Evolutionary conservation across 2,329 filamentous ascomycete genomes (phyloP).

Genomic region (Onygena corvina): DNA sequence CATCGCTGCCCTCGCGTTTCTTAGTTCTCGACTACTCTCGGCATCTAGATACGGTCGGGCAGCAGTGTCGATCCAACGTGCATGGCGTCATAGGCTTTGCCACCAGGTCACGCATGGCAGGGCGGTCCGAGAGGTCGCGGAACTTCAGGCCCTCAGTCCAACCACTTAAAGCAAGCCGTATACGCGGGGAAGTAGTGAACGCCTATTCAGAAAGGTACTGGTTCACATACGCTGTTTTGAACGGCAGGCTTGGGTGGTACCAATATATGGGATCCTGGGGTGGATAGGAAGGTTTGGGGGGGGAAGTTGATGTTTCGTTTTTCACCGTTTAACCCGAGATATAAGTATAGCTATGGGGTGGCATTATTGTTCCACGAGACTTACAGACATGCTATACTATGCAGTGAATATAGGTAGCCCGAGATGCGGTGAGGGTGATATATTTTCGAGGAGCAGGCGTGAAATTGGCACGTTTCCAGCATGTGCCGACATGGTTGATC

Average conservation of each 20-base stretch:
- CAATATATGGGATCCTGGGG: background rate
- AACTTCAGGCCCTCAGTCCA: background rate
- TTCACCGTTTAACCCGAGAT: background rate
- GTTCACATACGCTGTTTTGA: constrained; percentile 3
- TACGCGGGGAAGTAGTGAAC: background rate
- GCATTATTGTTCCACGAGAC: background rate
- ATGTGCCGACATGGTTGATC: no score
- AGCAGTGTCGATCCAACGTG: constrained; percentile 41
- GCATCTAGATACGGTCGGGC: constrained; percentile 40
- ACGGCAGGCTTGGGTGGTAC: background rate
- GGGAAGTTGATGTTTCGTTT: background rate
- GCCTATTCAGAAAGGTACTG: background rate
- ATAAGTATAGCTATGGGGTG: no score
- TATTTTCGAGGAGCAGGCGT: constrained; percentile 1
- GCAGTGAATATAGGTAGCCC: no score
- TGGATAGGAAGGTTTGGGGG: constrained; percentile 1
- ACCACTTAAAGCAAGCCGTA: background rate
- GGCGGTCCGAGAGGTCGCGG: background rate
- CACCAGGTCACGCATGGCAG: background rate
- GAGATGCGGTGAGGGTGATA: no score
- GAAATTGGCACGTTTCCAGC: no score
- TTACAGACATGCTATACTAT: background rate
- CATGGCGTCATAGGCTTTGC: constrained; percentile 32
- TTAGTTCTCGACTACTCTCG: constrained; percentile 47
- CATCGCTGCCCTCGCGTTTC: constrained; percentile 45